Base-by-base conservation (phyloP, 805 yeast genomes). In the Wickerhamomyces subpelliculosus region DNA sequence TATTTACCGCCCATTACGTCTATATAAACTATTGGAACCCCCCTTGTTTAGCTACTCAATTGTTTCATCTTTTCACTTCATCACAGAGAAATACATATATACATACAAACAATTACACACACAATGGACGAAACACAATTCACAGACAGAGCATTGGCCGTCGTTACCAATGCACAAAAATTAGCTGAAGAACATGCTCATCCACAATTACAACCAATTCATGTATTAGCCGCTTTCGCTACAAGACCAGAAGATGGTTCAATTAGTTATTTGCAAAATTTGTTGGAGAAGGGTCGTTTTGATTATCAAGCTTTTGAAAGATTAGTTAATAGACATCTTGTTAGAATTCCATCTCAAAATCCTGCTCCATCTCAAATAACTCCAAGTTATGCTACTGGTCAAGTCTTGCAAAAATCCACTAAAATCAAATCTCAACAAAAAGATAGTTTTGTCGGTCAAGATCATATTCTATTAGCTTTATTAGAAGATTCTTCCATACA, bases 391-490 rank as follows among this genome's bases (percentile, higher is more conserved):
- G 74, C 86, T n/a, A 70, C 88, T 25, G 86, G 85, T 17, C 81
- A 78, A 56, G 76, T 93, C 17, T 59, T 93, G 33, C 73, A 74
- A 46, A 76, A 74, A 27, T 94, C 97, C 13, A 70, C 71, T 35
- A 84, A 87, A 56, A 76, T 87, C 52, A 84, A 84, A 62, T 69
- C 78, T 36, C 84, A 84, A 52, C 98, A 90, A 59, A 90, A 90
- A 60, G 98, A 93, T 62, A 70, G 80, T 16, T 93, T 76, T 55
- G 74, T 93, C 39, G 97, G 96, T 1, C 97, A 90, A 65, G 98
- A 93, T 63, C 98, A 93, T 60, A 66, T 93, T 11, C 64, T 93
- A 36, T 68, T 88, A 42, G 96, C 97, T 0, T 66, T 93, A 27
- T 65, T 93, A 35, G 93, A 88, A 21, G 97, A 90, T 51, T 57